Conservation (phyloP, 108 stramenopile genomes). For the Conticribra guillardii region DNA sequence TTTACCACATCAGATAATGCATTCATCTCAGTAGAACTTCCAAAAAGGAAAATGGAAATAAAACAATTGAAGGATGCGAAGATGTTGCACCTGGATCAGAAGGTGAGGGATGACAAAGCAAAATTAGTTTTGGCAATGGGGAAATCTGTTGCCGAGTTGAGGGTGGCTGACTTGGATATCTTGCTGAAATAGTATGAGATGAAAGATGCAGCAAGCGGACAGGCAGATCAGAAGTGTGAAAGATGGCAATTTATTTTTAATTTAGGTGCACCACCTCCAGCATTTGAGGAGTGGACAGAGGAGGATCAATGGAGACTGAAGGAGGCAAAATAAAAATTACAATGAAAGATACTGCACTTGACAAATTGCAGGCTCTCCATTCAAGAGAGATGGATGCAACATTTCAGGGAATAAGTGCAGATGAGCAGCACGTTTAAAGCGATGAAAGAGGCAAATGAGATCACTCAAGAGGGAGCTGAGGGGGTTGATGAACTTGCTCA, state of each 20-base stretch:
- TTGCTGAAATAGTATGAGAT: slow-evolving; percentile 5
- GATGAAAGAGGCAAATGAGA: too few species aligned
- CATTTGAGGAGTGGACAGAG: slow-evolving; percentile 5
- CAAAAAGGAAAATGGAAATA: neutral
- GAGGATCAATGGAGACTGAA: neutral
- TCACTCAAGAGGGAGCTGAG: too few species aligned
- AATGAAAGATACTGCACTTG: slow-evolving; percentile 10
- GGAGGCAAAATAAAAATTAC: neutral
- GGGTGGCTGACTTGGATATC: slow-evolving; percentile 1
- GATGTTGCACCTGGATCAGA: neutral
- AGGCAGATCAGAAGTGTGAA: neutral
- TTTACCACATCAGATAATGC: neutral
- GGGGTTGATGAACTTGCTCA: too few species aligned
- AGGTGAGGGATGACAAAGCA: neutral
- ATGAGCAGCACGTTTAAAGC: too few species aligned
- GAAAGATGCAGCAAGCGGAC: neutral
- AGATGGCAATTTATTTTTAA: neutral
- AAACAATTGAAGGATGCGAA: neutral
- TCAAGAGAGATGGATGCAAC: too few species aligned
- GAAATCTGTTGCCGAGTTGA: neutral
- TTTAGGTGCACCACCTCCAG: neutral
- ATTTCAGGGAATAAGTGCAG: too few species aligned
- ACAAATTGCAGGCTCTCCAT: too few species aligned
- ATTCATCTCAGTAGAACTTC: neutral
- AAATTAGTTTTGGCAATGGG: neutral